Percentiles rank a stretch among this genome's conserved stretches.
Evolutionary conservation across 179 eudicot species (phyloP).

Genomic region (Nepenthes alata): DNA sequence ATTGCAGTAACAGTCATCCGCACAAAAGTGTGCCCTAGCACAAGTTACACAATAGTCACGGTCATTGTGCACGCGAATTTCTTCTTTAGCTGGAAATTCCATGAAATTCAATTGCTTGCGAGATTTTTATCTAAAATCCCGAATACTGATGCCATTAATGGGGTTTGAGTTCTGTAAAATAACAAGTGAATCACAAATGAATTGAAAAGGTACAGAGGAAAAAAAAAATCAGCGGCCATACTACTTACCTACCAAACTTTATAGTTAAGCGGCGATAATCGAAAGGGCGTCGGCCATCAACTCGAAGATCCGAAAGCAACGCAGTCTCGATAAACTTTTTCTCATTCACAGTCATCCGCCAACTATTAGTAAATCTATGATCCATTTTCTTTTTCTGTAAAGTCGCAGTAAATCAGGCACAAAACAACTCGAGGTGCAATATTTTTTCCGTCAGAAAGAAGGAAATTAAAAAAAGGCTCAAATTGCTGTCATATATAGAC

Average conservation of each 20-base stretch:
- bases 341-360: conserved; percentile 74
- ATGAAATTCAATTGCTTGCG: no score
- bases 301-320: conserved; percentile 53
- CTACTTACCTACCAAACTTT: conserved; percentile 63
- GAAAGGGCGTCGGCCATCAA: conserved; percentile 71
- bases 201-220: no score
- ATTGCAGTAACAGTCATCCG: no score
- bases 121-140: no score
- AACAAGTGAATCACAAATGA: neutral
- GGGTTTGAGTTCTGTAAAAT: no score
- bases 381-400: conserved; percentile 35
- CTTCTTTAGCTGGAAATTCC: no score
- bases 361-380: conserved; percentile 61
- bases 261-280: conserved; percentile 63
- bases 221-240: no score
- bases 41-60: no score
- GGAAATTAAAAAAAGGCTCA: neutral
- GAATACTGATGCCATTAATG: no score
- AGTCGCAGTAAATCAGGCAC: neutral
- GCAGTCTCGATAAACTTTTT: conserved; percentile 72
- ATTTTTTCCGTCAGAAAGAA: neutral
- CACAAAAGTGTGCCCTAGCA: no score
- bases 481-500: neutral
- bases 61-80: no score
- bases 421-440: neutral